These are phyloP conservation scores for Diversispora eburnea DNA, from an alignment of 192 early-diverging fungal species.

Conservation along the genomic window DNA sequence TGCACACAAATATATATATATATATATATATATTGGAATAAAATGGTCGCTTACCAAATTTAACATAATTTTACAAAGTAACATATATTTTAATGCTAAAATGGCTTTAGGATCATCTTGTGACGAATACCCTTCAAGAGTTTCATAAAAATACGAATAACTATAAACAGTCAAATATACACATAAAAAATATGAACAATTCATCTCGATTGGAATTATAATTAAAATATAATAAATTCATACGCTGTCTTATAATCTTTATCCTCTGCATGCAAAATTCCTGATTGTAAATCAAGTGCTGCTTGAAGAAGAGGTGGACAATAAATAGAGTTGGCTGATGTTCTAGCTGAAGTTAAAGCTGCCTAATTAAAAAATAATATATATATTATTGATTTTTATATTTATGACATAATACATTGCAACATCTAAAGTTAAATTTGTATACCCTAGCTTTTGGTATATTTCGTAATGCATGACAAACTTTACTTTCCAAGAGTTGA, in stretches of 20 bases:
- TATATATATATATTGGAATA: slow-evolving; percentile 1
- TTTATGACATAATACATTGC: neutral
- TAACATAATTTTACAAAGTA: slow-evolving; percentile 99
- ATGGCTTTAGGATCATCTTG: slow-evolving; percentile 86
- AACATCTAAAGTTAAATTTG: neutral
- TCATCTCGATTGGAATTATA: no score
- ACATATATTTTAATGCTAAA: slow-evolving; percentile 94
- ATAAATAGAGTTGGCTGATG: slow-evolving; percentile 96
- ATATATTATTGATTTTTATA: slow-evolving; percentile 1
- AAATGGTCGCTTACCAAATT: slow-evolving; percentile 63
- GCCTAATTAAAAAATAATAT: slow-evolving; percentile 49
- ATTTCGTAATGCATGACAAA: slow-evolving; percentile 89
- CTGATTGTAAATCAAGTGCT: slow-evolving; percentile 93
- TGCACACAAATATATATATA: no score
- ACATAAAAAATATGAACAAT: slow-evolving; percentile 1
- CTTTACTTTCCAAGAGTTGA: slow-evolving; percentile 90
- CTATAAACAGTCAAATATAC: slow-evolving; percentile 1
- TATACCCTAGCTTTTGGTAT: slow-evolving; percentile 84
- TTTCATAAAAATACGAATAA: slow-evolving; percentile 97
- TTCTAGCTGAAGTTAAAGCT: slow-evolving; percentile 93
- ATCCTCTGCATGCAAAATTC: slow-evolving; percentile 96
- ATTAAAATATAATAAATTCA: neutral
- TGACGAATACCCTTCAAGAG: slow-evolving; percentile 88
- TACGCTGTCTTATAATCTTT: slow-evolving; percentile 99
- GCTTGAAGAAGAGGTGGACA: slow-evolving; percentile 97